Percentiles rank a stretch among this genome's conserved stretches.
phyloP scores from a whole-genome alignment of 495 filamentous ascomycete genomes.

The Hamigera avellanea region DNA sequence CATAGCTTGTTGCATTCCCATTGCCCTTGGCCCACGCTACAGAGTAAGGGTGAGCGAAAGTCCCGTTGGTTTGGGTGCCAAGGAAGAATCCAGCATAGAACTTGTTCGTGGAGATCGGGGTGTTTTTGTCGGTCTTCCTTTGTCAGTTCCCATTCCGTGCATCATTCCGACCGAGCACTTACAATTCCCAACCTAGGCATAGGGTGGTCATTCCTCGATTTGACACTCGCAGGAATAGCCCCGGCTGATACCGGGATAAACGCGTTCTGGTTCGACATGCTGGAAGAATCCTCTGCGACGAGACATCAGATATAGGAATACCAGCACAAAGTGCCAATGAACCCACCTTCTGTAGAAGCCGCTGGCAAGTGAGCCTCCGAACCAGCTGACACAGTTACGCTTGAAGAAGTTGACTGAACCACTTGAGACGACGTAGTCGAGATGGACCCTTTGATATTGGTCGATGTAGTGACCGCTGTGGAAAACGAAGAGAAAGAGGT shows the following conservation, averaged over 20 bases:
- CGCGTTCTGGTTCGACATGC: conserved; percentile 23
- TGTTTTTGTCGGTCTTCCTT: conserved; percentile 19
- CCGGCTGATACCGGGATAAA: conserved; percentile 51
- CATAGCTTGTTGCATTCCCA: conserved; percentile 58
- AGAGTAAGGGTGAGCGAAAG: conserved; percentile 82
- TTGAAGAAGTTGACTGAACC: too few relatives aligned
- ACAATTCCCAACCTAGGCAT: conserved; percentile 37
- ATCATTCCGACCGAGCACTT: conserved; percentile 7
- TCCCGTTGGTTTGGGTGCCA: conserved; percentile 53
- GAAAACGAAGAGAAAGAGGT: too few relatives aligned
- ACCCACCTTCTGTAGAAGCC: too few relatives aligned
- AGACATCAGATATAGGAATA: background rate
- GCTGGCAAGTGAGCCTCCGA: too few relatives aligned
- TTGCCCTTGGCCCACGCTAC: conserved; percentile 63
- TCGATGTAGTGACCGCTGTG: too few relatives aligned
- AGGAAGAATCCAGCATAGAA: conserved; percentile 89
- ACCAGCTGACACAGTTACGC: too few relatives aligned
- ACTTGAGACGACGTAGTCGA: too few relatives aligned
- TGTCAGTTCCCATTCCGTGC: too few relatives aligned
- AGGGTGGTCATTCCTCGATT: conserved; percentile 38
- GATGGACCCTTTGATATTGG: too few relatives aligned
- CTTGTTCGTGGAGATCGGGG: conserved; percentile 71
- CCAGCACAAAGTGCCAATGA: too few relatives aligned
- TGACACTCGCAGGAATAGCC: conserved; percentile 42
- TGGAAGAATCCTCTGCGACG: conserved; percentile 1